Evolutionary conservation across 352 stramenopile species (phyloP), one percentile per base, ranked within the genome.

Genomic region (Phytopythium oedochilum): DNA sequence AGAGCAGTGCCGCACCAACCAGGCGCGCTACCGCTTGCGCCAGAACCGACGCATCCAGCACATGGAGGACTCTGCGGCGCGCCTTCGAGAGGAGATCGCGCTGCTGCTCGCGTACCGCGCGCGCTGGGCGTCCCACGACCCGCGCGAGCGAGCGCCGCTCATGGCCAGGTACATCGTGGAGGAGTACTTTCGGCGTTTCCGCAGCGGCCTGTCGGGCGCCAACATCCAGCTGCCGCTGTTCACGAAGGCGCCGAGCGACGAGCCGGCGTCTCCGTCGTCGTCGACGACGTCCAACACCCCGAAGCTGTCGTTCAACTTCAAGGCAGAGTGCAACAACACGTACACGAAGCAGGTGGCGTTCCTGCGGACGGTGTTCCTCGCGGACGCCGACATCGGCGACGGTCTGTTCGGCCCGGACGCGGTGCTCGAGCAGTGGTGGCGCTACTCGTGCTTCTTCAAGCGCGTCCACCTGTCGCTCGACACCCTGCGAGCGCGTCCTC

Each of bases 1-100:
- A 2, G 70, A 84, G 45, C 75, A 86, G 45, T 84, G 75, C 42
- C 73, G 75, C 28, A 68, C 53, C 20, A 86, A 84, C 58, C 75
- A 86, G 53, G 75, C 71, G 22, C 61, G 73, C 20, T 86, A 86
- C 58, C 73, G 75, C 25, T 73, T 71, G 26, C 81, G 78, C 35
- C 75, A 85, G 56, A 66, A 69, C 4, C 59, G 63, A 15, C 70
- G 73, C 17, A 55, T 68, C 2, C 26, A 63, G 11, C 50, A 66
- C 14, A 61, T 85, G 3, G 63, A 80, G 45, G 40, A 59, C 12
- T 69, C 45, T 5, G 70, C 81, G 1, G 46, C 55, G 3, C 29
- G 70, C 25, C 60, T 86, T 0, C 70, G 70, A 3, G 48, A 68
- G 5, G 60, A 86, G 34, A 73, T 83, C 12, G 60, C 61, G 15